Evolutionary conservation across 1,139 yeast genomes (phyloP), one percentile per base, ranked within the genome.

Genomic region (Pichia sp.): DNA sequence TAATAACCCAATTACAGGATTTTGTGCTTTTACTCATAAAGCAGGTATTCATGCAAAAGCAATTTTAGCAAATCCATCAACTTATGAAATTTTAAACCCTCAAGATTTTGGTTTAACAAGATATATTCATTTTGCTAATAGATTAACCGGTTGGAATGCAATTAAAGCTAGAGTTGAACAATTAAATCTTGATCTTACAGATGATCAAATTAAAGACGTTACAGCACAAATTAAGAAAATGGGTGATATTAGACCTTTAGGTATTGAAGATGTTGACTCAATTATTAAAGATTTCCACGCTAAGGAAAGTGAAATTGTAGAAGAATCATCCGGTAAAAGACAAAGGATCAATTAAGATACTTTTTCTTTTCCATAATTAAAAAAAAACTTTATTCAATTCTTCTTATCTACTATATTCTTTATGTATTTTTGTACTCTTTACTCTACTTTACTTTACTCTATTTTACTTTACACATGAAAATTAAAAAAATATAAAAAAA

Each of bases 141-240:
- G 81, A 59, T 70, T 77, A 62, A 77, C 82, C 11, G 82, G 82
- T 40, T 77, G 70, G 83, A 78, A 78, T 59, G 84, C 83, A 40
- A 79, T 79, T 64, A 79, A 79, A 65, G 74, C 81, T 28, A 73
- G 84, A 69, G 83, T 79, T 47, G 83, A 79, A 61, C 84, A 79
- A 61, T 73, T 79, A 67, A 78, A 79, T 64, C 71, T 79, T 66
- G 71, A 75, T 57, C 71, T 79, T 61, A 67, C 78, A 42, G 82
- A 77, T 57, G 80, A 74, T 49, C 81, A 77, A 66, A 72, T 79
- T 63, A 77, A 77, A 66, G 76, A 70, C 56, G 79, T 77, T 41
- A 77, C 82, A 8, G 63, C 66, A 50, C 76, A 76, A 62, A 76
- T 77, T 56, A 77, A 77, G 63, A 66, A 73, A 59, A 72, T 77